Evolutionary conservation across 2,329 filamentous ascomycete genomes (phyloP).

Genomic region (Rhinocladiella similis): DNA sequence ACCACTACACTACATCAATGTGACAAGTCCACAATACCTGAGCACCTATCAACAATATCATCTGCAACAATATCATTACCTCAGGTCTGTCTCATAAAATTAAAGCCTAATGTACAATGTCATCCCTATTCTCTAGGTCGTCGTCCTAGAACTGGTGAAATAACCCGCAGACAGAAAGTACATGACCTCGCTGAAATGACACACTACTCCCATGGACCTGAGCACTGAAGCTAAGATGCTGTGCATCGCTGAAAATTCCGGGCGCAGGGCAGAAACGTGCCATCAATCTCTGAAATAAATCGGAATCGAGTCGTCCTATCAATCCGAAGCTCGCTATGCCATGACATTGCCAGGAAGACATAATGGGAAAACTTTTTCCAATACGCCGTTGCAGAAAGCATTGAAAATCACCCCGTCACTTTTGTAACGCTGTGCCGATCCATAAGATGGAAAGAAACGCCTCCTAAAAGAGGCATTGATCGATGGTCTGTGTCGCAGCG

Average conservation of each 20-base stretch:
- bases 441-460: slow-evolving; percentile 7
- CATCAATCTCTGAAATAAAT: slow-evolving; percentile 11
- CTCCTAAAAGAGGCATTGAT: not conserved
- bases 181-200: slow-evolving; percentile 90
- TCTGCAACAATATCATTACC: slow-evolving; percentile 11
- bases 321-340: slow-evolving; percentile 26
- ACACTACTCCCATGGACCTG: slow-evolving; percentile 53
- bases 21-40: not conserved
- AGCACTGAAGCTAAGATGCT: slow-evolving; percentile 6
- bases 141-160: slow-evolving; percentile 4
- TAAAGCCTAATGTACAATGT: slow-evolving; percentile 23
- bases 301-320: slow-evolving; percentile 16
- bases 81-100: slow-evolving; percentile 8
- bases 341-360: slow-evolving; percentile 11
- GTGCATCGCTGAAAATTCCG: slow-evolving; percentile 10
- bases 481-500: not conserved
- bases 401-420: slow-evolving; percentile 13
- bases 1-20: not conserved
- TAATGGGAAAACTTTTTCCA: slow-evolving; percentile 26
- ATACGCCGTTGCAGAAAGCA: slow-evolving; percentile 22
- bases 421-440: slow-evolving; percentile 17
- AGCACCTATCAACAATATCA: not conserved
- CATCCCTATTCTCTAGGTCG: slow-evolving; percentile 2
- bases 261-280: not conserved
- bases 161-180: slow-evolving; percentile 64